These are phyloP conservation scores for Verticillium zaregamsianum DNA, from an alignment of 2,329 filamentous ascomycete genomes.

Conservation along the genomic window DNA sequence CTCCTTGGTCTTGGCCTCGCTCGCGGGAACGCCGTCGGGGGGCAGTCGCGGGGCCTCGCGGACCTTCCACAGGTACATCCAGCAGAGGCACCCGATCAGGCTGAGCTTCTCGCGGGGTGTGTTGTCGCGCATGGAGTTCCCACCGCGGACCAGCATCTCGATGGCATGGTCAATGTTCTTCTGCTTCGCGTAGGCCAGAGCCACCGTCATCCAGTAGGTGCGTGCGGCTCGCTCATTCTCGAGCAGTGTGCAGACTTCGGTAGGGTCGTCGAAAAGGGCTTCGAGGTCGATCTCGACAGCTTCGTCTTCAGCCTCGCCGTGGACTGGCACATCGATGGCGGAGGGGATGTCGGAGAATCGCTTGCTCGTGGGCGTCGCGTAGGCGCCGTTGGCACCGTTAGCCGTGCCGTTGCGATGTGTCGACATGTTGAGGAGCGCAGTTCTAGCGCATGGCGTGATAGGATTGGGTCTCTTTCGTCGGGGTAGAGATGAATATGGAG, in stretches of 20 bases:
- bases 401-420: slow-evolving; percentile 36
- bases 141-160: slow-evolving; percentile 69
- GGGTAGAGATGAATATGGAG: background rate
- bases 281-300: slow-evolving; percentile 90
- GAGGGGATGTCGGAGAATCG: slow-evolving; percentile 63
- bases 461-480: background rate
- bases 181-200: slow-evolving; percentile 94
- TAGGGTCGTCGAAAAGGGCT: slow-evolving; percentile 87
- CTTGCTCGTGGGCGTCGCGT: slow-evolving; percentile 37
- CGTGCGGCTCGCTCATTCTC: slow-evolving; percentile 91
- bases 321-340: slow-evolving; percentile 63
- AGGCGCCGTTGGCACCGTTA: slow-evolving; percentile 38
- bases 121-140: slow-evolving; percentile 65
- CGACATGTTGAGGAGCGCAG: slow-evolving; percentile 32
- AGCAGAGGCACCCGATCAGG: slow-evolving; percentile 80
- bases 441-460: slow-evolving; percentile 1
- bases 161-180: slow-evolving; percentile 83
- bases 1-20: slow-evolving; percentile 86
- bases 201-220: slow-evolving; percentile 97
- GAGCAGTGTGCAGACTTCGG: slow-evolving; percentile 88
- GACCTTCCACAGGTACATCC: slow-evolving; percentile 88
- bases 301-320: slow-evolving; percentile 62
- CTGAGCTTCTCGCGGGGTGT: slow-evolving; percentile 79
- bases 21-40: slow-evolving; percentile 58
- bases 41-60: slow-evolving; percentile 66